Evolutionary conservation across 129 eudicot species (phyloP).

Genomic region (Erigeron canadensis): DNA sequence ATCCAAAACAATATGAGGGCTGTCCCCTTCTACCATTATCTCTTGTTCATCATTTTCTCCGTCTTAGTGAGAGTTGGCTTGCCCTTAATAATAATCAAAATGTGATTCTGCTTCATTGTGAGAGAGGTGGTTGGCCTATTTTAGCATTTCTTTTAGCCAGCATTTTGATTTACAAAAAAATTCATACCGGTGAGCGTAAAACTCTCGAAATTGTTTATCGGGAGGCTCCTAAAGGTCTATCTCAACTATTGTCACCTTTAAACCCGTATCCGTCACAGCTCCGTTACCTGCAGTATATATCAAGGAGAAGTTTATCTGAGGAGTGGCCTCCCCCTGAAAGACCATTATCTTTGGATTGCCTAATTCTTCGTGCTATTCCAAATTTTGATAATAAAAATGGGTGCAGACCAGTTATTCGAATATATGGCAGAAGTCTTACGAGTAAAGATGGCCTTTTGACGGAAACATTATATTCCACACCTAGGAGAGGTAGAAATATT

Average conservation of each 20-base stretch:
- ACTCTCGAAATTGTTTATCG: slow-evolving; percentile 87
- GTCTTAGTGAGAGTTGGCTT: slow-evolving; percentile 89
- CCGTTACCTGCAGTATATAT: slow-evolving; percentile 89
- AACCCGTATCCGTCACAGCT: slow-evolving; percentile 96
- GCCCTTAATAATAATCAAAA: slow-evolving; percentile 55
- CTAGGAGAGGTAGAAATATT: slow-evolving; percentile 68
- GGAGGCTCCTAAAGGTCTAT: slow-evolving; percentile 92
- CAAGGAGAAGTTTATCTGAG: slow-evolving; percentile 82
- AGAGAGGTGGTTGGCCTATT: slow-evolving; percentile 98
- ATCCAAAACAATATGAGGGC: slow-evolving; percentile 94
- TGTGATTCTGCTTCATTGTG: slow-evolving; percentile 85
- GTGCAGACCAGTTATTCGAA: slow-evolving; percentile 82
- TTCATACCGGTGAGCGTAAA: slow-evolving; percentile 76
- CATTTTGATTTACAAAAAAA: slow-evolving; percentile 71
- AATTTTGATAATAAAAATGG: slow-evolving; percentile 82
- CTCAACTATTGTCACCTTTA: slow-evolving; percentile 76
- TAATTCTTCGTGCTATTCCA: slow-evolving; percentile 86
- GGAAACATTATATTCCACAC: slow-evolving; percentile 77
- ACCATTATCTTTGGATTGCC: slow-evolving; percentile 90
- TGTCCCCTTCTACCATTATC: slow-evolving; percentile 90
- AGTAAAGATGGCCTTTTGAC: slow-evolving; percentile 87
- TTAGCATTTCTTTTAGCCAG: slow-evolving; percentile 90
- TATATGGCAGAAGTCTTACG: slow-evolving; percentile 85
- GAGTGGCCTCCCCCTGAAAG: slow-evolving; percentile 98
- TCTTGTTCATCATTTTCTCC: slow-evolving; percentile 88